These are phyloP conservation scores for Phytophthora palmivora DNA, from an alignment of 352 stramenopile species.

Conservation along the genomic window DNA sequence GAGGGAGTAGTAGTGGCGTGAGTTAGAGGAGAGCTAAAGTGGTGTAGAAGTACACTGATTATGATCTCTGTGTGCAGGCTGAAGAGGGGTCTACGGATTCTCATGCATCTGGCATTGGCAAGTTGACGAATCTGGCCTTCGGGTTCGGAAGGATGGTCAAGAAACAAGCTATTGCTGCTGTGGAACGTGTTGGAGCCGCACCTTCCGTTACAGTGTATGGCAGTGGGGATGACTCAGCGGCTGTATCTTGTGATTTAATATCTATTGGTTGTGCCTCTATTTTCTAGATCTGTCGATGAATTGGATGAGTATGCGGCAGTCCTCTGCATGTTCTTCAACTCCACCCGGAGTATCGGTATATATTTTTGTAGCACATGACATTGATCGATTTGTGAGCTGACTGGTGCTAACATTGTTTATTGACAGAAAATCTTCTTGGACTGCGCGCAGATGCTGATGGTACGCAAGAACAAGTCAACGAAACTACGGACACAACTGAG, in stretches of 20 bases:
- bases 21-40: slow-evolving; percentile 8
- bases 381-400: background rate
- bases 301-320: slow-evolving; percentile 77
- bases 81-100: slow-evolving; percentile 25
- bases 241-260: background rate
- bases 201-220: slow-evolving; percentile 60
- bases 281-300: slow-evolving; percentile 54
- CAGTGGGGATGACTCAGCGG: too few relatives aligned
- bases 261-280: background rate
- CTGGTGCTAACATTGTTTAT: background rate
- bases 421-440: slow-evolving; percentile 63
- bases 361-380: background rate
- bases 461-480: slow-evolving; percentile 62
- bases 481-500: slow-evolving; percentile 31
- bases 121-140: slow-evolving; percentile 82
- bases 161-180: slow-evolving; percentile 83
- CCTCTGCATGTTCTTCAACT: slow-evolving; percentile 79
- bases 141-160: slow-evolving; percentile 87
- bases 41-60: background rate
- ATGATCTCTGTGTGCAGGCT: slow-evolving; percentile 10
- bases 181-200: slow-evolving; percentile 76
- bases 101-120: slow-evolving; percentile 52
- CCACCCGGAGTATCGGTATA: slow-evolving; percentile 68
- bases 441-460: slow-evolving; percentile 60
- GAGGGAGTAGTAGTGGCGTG: slow-evolving; percentile 24